phyloP scores from a whole-genome alignment of 1,284 basidiomycete genomes.

The Phylloporus sp. region DNA sequence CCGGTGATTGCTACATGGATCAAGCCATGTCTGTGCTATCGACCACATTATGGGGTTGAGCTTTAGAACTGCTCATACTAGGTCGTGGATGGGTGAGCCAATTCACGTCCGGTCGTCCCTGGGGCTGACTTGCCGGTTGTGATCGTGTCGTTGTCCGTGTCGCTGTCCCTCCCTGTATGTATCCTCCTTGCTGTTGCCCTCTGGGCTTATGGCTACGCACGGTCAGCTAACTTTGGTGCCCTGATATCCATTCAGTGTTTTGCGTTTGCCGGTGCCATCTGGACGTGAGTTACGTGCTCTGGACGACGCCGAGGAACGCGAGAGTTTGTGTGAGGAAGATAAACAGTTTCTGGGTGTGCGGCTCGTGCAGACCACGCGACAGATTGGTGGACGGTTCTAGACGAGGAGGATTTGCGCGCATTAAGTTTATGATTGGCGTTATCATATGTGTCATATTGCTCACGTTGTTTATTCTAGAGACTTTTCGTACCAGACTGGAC shows the following conservation, averaged over 20 bases:
- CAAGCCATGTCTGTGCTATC: constrained; percentile 1
- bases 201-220: constrained; percentile 40
- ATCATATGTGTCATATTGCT: not conserved
- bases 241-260: constrained; percentile 39
- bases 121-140: constrained; percentile 25
- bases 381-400: constrained; percentile 28
- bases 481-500: too few relatives aligned
- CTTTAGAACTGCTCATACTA: constrained; percentile 42
- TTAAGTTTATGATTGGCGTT: not conserved
- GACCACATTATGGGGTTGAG: constrained; percentile 34
- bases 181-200: constrained; percentile 40
- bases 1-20: too few relatives aligned
- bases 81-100: constrained; percentile 41
- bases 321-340: constrained; percentile 35
- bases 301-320: constrained; percentile 37
- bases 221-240: constrained; percentile 40
- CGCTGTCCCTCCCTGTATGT: constrained; percentile 30
- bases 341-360: constrained; percentile 24
- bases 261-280: constrained; percentile 35
- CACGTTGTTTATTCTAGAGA: too few relatives aligned
- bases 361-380: constrained; percentile 28
- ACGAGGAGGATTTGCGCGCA: not conserved
- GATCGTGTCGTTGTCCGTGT: constrained; percentile 40
- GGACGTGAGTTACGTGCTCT: constrained; percentile 36
- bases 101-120: not conserved